Percentiles rank a stretch among this genome's conserved stretches.
Conservation (phyloP, 176 grass and related monocot species). For the Eragrostis nindensis region DNA sequence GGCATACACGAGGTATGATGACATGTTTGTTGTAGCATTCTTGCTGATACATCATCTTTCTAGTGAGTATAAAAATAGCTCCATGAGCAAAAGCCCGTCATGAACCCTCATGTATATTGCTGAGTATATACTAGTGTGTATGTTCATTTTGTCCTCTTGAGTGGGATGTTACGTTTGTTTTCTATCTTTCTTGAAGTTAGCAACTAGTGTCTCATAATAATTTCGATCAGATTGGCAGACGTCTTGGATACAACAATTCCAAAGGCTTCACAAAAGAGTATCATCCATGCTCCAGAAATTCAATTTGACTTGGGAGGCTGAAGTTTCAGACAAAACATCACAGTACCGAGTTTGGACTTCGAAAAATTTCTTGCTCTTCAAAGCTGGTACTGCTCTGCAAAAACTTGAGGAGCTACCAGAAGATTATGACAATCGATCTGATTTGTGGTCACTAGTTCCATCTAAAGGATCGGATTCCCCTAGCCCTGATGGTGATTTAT, state of each 20-base stretch:
- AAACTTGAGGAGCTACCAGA: conserved; percentile 49
- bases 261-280: conserved; percentile 80
- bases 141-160: conserved; percentile 28
- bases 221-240: conserved; percentile 67
- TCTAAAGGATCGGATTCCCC: conserved; percentile 39
- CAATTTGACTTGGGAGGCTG: conserved; percentile 72
- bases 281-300: conserved; percentile 71
- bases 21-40: conserved; percentile 16
- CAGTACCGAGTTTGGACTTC: conserved; percentile 89
- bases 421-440: conserved; percentile 41
- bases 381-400: conserved; percentile 56
- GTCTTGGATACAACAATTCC: conserved; percentile 70
- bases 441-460: conserved; percentile 55
- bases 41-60: conserved; percentile 24
- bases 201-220: conserved; percentile 37
- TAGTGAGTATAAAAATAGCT: background rate
- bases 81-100: conserved; percentile 17
- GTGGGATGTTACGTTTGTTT: conserved; percentile 37
- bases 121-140: background rate
- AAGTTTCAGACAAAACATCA: conserved; percentile 72
- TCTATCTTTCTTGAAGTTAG: conserved; percentile 26
- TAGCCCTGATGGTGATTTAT: conserved; percentile 28
- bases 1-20: conserved; percentile 3
- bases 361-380: conserved; percentile 61
- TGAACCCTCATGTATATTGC: conserved; percentile 6